Evolutionary conservation across 192 early-diverging fungal genomes (phyloP), one percentile per base, ranked within the genome.

Genomic region (Linnemannia exigua): DNA sequence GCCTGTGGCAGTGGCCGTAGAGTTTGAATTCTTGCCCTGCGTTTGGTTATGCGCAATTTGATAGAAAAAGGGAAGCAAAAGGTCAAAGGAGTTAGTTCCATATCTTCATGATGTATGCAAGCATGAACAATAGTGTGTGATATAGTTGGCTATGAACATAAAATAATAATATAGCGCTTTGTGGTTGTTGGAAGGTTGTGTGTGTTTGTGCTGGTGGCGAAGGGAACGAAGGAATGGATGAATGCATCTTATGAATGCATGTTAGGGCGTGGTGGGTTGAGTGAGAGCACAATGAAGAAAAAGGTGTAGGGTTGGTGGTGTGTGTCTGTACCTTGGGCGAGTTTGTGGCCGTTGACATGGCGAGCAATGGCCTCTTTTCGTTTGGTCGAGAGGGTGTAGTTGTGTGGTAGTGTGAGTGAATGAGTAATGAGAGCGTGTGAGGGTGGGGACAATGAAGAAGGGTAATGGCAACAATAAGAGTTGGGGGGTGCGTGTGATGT

Each of bases 271-370:
- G 41, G 41, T 44, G 41, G 5, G 41, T 63, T 63, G 28, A 63
- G 28, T n/a, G 58, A 63, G 28, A 63, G 14, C 25, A 63, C 22
- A 71, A 15, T n/a, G 41, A 52, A 50, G 8, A 17, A 50, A 16
- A 3, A 25, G 3, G 12, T 46, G 35, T n/a, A n/a, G 31, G 52
- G n/a, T 22, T 35, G 16, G 7, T 52, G 28, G 5, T 12, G 35
- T 73, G 25, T 52, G n/a, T n/a, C n/a, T 67, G 37, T 81, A 81
- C 80, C 80, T 81, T 81, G 63, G 80, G 72, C 35, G 74, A 75
- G 41, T 67, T 66, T 22, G 20, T 74, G 68, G 47, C 47, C 33
- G 50, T 81, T 75, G 80, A 76, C 80, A 63, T 63, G 58, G 58
- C 28, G 58, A 63, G 58, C 28, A 63, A 31, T 63, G 58, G 22